phyloP scores from a whole-genome alignment of 2,329 filamentous ascomycete genomes.

The Xylaria polymorpha region DNA sequence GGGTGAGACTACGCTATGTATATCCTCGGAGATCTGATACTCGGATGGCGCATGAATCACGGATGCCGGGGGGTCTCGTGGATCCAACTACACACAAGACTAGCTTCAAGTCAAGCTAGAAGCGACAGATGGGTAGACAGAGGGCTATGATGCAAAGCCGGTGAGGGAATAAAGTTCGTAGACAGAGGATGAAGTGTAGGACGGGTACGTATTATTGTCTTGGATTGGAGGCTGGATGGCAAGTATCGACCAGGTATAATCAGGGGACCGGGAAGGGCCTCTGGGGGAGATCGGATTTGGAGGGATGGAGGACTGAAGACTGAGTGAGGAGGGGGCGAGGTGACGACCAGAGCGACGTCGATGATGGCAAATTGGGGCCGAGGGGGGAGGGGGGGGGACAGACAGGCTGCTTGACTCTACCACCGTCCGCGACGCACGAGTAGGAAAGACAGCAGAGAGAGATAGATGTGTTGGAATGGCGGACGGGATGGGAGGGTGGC shows the following conservation, averaged over 20 bases:
- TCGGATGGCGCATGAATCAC: constrained; percentile 45
- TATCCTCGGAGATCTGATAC: constrained; percentile 43
- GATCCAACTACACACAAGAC: constrained; percentile 35
- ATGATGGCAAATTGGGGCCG: constrained; percentile 42
- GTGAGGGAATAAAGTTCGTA: constrained; percentile 22
- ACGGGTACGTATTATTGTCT: constrained; percentile 32
- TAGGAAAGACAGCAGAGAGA: constrained; percentile 13
- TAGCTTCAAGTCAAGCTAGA: constrained; percentile 32
- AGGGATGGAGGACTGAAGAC: not conserved
- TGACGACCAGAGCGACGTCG: constrained; percentile 41
- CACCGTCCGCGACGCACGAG: constrained; percentile 29
- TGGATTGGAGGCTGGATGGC: constrained; percentile 6
- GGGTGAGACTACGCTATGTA: constrained; percentile 39
- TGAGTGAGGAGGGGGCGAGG: constrained; percentile 20
- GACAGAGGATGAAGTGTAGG: not conserved
- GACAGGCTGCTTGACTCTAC: constrained; percentile 26
- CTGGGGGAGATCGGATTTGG: constrained; percentile 9
- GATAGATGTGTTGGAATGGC: constrained; percentile 35
- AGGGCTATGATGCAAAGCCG: constrained; percentile 34
- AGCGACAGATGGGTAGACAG: constrained; percentile 33
- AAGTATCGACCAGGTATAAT: constrained; percentile 22
- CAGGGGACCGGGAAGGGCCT: constrained; percentile 20
- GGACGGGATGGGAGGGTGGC: constrained; percentile 36
- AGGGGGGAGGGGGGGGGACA: constrained; percentile 37
- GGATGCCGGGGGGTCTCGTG: constrained; percentile 38